phyloP scores from a whole-genome alignment of 495 filamentous ascomycete genomes.

The Hyaloscypha bicolor region DNA sequence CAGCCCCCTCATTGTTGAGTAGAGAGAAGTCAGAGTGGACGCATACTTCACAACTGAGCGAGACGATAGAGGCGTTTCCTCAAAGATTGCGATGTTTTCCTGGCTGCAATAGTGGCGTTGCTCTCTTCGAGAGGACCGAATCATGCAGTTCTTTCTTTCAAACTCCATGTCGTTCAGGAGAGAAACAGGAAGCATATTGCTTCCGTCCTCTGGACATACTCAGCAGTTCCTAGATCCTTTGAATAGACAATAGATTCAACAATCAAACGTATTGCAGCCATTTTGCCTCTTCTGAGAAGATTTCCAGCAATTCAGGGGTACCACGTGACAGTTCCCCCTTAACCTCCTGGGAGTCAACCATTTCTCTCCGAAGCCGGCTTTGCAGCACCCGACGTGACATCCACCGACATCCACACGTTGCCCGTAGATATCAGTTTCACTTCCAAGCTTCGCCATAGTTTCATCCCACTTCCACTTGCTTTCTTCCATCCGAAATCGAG shows the following conservation, averaged over 20 bases:
- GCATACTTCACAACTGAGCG: neutral
- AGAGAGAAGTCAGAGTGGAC: neutral
- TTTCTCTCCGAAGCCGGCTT: no score
- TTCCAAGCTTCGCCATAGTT: no score
- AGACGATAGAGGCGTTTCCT: neutral
- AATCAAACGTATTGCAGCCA: neutral
- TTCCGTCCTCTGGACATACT: no score
- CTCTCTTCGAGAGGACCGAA: neutral
- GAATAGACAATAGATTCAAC: neutral
- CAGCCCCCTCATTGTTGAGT: slow-evolving; percentile 25
- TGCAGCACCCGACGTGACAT: no score
- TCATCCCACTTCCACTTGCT: no score
- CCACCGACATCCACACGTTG: no score
- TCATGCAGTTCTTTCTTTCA: neutral
- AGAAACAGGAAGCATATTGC: no score
- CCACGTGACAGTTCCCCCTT: neutral
- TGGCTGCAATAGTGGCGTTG: neutral
- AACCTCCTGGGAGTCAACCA: neutral
- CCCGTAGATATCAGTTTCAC: no score
- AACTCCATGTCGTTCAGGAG: no score
- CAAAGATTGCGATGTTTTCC: neutral
- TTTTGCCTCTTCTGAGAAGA: no score
- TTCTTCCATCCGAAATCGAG: no score
- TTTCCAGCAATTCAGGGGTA: neutral
- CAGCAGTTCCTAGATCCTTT: no score